A percentile compares a stretch with the other conserved stretches of the same genome.
phyloP scores from a whole-genome alignment of 2,329 filamentous ascomycete genomes.

The Colletotrichum shisoi region DNA sequence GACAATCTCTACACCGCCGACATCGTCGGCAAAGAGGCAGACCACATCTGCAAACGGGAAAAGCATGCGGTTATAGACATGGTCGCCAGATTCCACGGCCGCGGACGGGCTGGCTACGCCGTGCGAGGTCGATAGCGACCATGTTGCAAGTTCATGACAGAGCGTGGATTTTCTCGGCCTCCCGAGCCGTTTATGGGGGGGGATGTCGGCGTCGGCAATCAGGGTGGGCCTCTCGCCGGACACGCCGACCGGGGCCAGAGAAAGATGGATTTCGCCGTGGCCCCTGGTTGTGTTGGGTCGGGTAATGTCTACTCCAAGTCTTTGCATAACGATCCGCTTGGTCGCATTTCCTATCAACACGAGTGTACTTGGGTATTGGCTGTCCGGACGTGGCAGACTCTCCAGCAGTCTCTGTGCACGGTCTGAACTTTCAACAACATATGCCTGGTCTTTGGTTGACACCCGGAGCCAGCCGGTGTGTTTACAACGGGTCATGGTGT shows the following conservation, averaged over 20 bases:
- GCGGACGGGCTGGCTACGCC: neutral
- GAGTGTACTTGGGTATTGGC: slow-evolving; percentile 11
- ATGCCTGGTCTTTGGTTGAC: slow-evolving; percentile 7
- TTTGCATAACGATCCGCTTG: slow-evolving; percentile 10
- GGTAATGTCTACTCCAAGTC: slow-evolving; percentile 4
- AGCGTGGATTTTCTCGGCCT: slow-evolving; percentile 9
- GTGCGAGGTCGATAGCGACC: neutral
- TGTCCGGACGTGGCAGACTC: neutral
- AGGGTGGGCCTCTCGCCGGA: neutral
- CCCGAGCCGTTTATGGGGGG: neutral
- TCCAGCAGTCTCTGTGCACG: slow-evolving; percentile 11
- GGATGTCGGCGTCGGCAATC: slow-evolving; percentile 4
- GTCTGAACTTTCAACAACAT: neutral
- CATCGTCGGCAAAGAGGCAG: slow-evolving; percentile 19
- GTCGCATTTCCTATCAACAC: slow-evolving; percentile 5
- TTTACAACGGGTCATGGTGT: slow-evolving; percentile 9
- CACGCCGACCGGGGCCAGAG: neutral
- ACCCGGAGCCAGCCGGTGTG: slow-evolving; percentile 1
- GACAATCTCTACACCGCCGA: slow-evolving; percentile 10
- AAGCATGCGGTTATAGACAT: slow-evolving; percentile 20
- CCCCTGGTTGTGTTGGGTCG: neutral
- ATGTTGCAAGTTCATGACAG: slow-evolving; percentile 8
- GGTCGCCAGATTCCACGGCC: neutral
- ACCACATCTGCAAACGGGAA: slow-evolving; percentile 17
- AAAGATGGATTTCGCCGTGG: slow-evolving; percentile 7